A percentile compares a stretch with the other conserved stretches of the same genome.
These are phyloP conservation scores for Alternaria solani DNA, from an alignment of 2,329 filamentous ascomycete species.

Conservation along the genomic window DNA sequence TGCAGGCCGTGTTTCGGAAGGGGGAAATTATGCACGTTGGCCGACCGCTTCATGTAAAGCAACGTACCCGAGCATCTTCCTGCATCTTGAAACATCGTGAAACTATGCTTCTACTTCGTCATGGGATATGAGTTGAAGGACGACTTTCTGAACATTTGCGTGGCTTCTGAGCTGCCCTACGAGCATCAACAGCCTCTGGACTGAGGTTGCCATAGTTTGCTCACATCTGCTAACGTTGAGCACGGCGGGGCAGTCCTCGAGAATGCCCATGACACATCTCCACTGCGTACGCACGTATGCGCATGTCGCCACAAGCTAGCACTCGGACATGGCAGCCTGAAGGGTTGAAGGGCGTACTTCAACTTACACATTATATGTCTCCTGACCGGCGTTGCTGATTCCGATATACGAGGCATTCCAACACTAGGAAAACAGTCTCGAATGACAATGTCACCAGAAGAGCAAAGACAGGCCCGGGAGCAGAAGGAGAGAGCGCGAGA, in stretches of 20 bases:
- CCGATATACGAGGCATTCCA: neutral
- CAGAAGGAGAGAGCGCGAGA: neutral
- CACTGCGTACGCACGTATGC: neutral
- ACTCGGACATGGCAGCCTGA: neutral
- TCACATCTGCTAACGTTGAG: neutral
- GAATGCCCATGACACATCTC: neutral
- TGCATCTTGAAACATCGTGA: slow-evolving; percentile 9
- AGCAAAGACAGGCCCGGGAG: neutral
- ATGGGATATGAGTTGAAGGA: neutral
- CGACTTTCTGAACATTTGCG: neutral
- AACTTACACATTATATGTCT: neutral
- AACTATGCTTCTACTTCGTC: neutral
- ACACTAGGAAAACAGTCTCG: no score
- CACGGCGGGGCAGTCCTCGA: neutral
- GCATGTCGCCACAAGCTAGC: neutral
- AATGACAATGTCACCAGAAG: neutral
- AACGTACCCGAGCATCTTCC: neutral
- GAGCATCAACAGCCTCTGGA: neutral
- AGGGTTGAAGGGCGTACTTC: slow-evolving; percentile 9
- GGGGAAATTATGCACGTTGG: neutral
- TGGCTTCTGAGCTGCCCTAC: neutral
- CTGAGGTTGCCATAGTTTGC: neutral
- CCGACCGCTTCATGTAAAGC: slow-evolving; percentile 6
- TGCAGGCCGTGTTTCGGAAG: neutral
- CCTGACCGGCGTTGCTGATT: neutral